Evolutionary conservation across 2,329 filamentous ascomycete species (phyloP), one percentile per base, ranked within the genome.

Genomic region (Fusarium sublunatum): DNA sequence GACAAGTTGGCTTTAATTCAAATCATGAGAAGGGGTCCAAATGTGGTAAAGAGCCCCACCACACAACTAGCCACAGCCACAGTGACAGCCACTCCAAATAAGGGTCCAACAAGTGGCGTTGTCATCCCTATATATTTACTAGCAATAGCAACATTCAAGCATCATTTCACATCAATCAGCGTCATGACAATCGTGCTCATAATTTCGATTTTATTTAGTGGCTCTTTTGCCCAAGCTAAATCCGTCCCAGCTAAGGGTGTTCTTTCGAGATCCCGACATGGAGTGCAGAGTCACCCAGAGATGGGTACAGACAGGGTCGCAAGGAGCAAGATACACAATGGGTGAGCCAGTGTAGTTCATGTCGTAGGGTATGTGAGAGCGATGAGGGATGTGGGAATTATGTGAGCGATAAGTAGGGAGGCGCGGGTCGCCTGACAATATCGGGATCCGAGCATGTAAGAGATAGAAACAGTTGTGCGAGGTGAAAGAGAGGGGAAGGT

Each of bases 311-410:
- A 57, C 51, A 44, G 57, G 48, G 51, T 50, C 45, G 54, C 53
- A 42, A 55, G 62, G 64, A 61, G 62, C 61, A 36, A 61, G 43
- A 50, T 61, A 59, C 54, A 57, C 35, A 52, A 56, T 59, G 56
- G 34, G 47, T 63, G 58, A 70, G 63, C 60, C 61, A 49, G 41
- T 45, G 50, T 43, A 53, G 44, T 67, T 65, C 53, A 67, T 60
- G 55, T 66, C 53, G 58, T 58, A 48, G 68, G 62, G 70, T 72
- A 64, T 72, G 69, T 62, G 68, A 70, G 61, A 65, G 57, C 66
- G 63, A 71, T 68, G 61, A 54, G 67, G 60, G 56, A 63, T 62
- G 53, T 55, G 57, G 61, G 57, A 60, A 71, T 71, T 72, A 71
- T 59, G 60, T 65, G 67, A 69, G 62, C 54, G 63, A 64, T 63